Evolutionary conservation across 2,329 filamentous ascomycete genomes (phyloP), one percentile per base, ranked within the genome.

Genomic region (Ascochyta koolunga): DNA sequence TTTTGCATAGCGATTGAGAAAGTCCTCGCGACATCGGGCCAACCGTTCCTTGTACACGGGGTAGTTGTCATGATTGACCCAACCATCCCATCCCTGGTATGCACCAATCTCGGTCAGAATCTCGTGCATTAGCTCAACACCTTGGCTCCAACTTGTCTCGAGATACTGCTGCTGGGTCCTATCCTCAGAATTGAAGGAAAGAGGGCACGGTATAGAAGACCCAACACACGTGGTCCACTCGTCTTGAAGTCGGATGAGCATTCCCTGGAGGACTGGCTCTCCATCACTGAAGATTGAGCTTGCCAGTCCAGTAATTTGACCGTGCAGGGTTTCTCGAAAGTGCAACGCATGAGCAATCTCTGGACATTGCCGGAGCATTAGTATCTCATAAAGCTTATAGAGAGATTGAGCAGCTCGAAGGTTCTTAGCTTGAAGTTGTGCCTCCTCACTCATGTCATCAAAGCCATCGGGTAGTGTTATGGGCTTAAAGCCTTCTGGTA

Each of bases 61-160:
- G 50, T 65, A 65, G 44, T 65, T 60, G 22, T 54, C 48, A 53
- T 62, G 60, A 50, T 60, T 60, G 37, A 65, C 64, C 60, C 60
- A 62, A 43, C 62, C 62, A 55, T 65, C 57, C 62, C 62, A 65
- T 59, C 62, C 62, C 35, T 62, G 50, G 27, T 64, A 62, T 44
- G 50, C 60, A 32, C 65, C 53, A 25, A 63, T 56, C 50, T 66
- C 51, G 38, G 36, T 43, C 53, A 64, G 40, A 44, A 59, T 15
- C 42, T 64, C 57, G 32, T 54, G 37, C 64, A 64, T 66, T n/a
- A 64, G 51, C 49, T 64, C 60, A 33, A 66, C 53, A 50, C 58
- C 51, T 50, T 57, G 37, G 40, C 49, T 49, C 64, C 60, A 66
- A 54, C 54, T 62, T n/a, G 49, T 43, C 47, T 61, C 50, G 18